A percentile compares a stretch with the other conserved stretches of the same genome.
Evolutionary conservation across 2,329 filamentous ascomycete species (phyloP).

Genomic region (Aspergillus nomiae): DNA sequence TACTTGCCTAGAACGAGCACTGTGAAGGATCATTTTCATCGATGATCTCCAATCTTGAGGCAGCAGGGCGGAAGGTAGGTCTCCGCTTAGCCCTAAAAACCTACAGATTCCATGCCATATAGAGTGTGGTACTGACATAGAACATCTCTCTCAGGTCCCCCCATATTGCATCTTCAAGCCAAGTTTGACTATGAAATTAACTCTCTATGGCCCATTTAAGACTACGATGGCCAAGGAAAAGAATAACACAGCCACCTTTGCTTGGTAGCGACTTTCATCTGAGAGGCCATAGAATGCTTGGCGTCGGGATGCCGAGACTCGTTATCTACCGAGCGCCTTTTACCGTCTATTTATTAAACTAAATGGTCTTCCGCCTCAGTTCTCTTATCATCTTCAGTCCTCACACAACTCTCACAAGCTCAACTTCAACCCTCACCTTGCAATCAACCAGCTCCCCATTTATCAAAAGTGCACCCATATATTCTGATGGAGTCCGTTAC

Average conservation of each 20-base stretch:
- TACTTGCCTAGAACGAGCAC: no score
- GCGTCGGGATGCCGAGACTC: neutral
- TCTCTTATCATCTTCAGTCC: neutral
- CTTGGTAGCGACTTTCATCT: neutral
- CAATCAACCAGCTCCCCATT: neutral
- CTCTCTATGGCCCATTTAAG: neutral
- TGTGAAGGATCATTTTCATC: no score
- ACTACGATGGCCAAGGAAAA: neutral
- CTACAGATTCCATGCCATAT: neutral
- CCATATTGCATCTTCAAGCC: neutral
- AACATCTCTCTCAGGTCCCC: neutral
- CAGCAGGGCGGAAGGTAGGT: no score
- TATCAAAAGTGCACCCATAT: neutral
- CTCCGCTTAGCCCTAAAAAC: neutral
- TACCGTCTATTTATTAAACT: neutral
- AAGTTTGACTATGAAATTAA: neutral
- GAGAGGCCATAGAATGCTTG: neutral
- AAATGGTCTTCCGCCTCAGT: neutral
- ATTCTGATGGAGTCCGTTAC: conserved; percentile 6
- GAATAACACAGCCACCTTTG: neutral
- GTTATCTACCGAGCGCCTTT: neutral
- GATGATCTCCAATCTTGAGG: no score
- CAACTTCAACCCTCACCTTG: neutral
- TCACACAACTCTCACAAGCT: neutral
- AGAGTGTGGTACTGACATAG: neutral